These are phyloP conservation scores for Fusarium gaditjirri DNA, from an alignment of 2,329 filamentous ascomycete genomes.

Conservation along the genomic window DNA sequence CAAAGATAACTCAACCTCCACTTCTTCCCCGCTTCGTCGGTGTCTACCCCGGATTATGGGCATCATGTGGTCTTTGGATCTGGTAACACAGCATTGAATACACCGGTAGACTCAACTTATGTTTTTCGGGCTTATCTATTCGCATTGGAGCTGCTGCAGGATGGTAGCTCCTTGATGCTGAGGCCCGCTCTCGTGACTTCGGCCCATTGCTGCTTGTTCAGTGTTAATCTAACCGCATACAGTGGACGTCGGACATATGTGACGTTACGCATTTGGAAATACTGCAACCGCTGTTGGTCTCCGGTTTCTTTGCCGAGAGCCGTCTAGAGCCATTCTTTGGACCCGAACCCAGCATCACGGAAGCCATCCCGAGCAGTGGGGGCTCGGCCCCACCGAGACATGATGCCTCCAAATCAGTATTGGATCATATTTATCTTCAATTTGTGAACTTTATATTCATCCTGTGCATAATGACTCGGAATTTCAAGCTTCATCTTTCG, in stretches of 20 bases:
- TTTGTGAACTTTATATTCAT: background rate
- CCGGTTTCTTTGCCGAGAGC: background rate
- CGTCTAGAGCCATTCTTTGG: accelerated
- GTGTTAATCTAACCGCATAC: background rate
- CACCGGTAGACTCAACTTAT: background rate
- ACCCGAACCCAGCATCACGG: background rate
- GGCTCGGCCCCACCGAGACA: background rate
- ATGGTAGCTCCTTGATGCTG: accelerated
- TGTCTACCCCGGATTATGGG: constrained; percentile 10
- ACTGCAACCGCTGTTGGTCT: accelerated
- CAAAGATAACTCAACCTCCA: background rate
- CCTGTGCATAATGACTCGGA: background rate
- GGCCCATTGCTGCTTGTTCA: background rate
- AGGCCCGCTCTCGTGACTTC: background rate
- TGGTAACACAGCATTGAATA: background rate
- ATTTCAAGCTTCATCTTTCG: background rate
- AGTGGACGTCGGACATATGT: accelerated
- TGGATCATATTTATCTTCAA: background rate
- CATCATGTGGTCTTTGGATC: background rate
- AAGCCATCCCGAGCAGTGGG: constrained; percentile 6
- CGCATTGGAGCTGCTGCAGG: background rate
- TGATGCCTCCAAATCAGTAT: background rate
- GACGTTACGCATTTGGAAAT: background rate
- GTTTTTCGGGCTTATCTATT: background rate
- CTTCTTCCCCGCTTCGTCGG: constrained; percentile 17